Evolutionary conservation across 495 filamentous ascomycete genomes (phyloP), one percentile per base, ranked within the genome.

Genomic region (Penicillium malachiteum): DNA sequence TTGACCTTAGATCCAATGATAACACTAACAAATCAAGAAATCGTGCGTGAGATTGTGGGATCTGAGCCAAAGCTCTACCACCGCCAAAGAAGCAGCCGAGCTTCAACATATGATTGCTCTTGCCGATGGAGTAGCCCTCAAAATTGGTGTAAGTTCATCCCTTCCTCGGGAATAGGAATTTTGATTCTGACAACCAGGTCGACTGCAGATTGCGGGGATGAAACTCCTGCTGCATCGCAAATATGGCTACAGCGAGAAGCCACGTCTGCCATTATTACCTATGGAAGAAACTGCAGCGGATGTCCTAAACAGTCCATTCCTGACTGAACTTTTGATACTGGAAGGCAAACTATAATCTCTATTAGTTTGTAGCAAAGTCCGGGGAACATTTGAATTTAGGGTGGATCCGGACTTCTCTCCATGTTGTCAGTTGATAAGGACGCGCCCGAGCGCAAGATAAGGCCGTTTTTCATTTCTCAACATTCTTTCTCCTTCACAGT

Each of bases 101-200:
- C 33, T 51, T 32, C 49, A 51, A 21, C 26, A 51, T n/a, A n/a
- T 42, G 11, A 51, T 51, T 51, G 49, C 49, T 51, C 38, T 51
- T 30, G 49, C 49, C 3, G 49, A 51, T 32, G 49, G 49, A 12
- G 38, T 51, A 10, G 49, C 49, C 1, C 37, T 51, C 0, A 51
- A 51, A 14, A 51, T 51, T 12, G 49, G 49, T 13, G 49, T 51
- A 21, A 51, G 49, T 50, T 38, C 38, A 21, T 1, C 18, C 32
- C 17, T 13, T 11, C 16, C 18, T 13, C 42, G 13, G 30, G 10
- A 17, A 13, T n/a, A 35, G 3, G 13, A 21, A 46, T 49, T 38
- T 41, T n/a, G n/a, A n/a, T n/a, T n/a, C n/a, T n/a, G n/a, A n/a
- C n/a, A n/a, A n/a, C n/a, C n/a, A n/a, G n/a, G n/a, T n/a, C n/a